Base-by-base conservation (phyloP, 257 asterid species). In the Petunia axillaris region DNA sequence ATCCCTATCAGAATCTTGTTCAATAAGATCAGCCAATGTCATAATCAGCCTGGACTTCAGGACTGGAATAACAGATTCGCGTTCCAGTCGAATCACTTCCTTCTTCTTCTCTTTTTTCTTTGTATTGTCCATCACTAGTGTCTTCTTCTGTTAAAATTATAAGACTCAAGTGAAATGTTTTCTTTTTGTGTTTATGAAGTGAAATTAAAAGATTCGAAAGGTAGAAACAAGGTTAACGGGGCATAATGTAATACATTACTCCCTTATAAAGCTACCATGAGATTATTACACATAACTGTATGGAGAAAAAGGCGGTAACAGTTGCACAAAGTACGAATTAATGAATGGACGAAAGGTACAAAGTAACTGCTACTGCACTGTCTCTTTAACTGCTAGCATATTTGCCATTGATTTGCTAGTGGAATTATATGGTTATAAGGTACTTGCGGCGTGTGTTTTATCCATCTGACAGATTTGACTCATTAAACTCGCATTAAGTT, bases 31-130 rank as follows among this genome's bases (percentile, higher is more conserved):
- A 37, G 99, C 93, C 64, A 95, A 82, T 83, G 92, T 97, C 87
- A 93, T 93, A 83, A 87, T 90, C 84, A 93, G 91, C 83, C 89
- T 92, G 40, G 99, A 98, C 88, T 93, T 95, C 80, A 95, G 96
- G 79, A 95, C 84, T n/a, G 98, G 98, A 82, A 95, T 92, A 2
- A 95, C 99, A 14, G 99, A 85, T 86, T 95, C 99, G 15, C 89
- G 88, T 89, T 95, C 99, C 87, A 95, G 84, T 54, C 97, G 97
- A 74, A 95, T 93, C 75, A 95, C 94, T 46, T 93, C 97, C 64
- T 87, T 92, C 87, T 75, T 83, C 62, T 84, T 82, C 75, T 78
- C 86, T 50, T 71, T 71, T 48, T 71, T 71, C 62, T 50, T 71
- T 1, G 11, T 13, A 64, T 41, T 10, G 2, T 71, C 25, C 77